Percentiles rank a stretch among this genome's conserved stretches.
phyloP scores from a whole-genome alignment of 108 stramenopile species.

The Cyclotella distinguenda region DNA sequence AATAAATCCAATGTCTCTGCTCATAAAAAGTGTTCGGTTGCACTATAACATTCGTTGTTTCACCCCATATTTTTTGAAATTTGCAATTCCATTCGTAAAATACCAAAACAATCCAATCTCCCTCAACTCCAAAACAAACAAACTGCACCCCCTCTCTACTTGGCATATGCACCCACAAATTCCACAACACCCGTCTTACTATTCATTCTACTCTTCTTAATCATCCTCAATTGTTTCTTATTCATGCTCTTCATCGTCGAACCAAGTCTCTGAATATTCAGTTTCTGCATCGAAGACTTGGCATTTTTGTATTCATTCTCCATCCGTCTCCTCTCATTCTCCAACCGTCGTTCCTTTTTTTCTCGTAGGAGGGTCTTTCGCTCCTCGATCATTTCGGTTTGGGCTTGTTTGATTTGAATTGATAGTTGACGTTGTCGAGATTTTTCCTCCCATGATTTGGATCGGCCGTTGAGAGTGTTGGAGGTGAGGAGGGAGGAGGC shows the following conservation, averaged over 20 bases:
- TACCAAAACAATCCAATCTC: too few species aligned
- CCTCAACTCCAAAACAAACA: too few species aligned
- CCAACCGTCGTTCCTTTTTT: slow-evolving; percentile 75
- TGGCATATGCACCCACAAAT: slow-evolving; percentile 81
- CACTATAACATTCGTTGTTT: too few species aligned
- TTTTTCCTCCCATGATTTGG: slow-evolving; percentile 63
- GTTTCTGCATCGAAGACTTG: slow-evolving; percentile 53
- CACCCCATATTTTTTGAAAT: too few species aligned
- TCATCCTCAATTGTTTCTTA: slow-evolving; percentile 93
- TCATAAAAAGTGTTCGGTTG: too few species aligned
- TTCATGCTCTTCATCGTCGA: slow-evolving; percentile 90
- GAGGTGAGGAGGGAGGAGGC: slow-evolving; percentile 74
- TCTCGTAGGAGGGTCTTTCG: slow-evolving; percentile 36
- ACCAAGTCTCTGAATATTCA: slow-evolving; percentile 66
- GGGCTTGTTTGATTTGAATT: slow-evolving; percentile 50
- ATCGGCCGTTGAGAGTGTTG: slow-evolving; percentile 59
- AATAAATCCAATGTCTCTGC: too few species aligned
- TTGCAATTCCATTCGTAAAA: too few species aligned
- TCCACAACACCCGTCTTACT: slow-evolving; percentile 90
- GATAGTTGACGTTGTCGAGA: slow-evolving; percentile 42
- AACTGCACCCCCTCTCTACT: slow-evolving; percentile 7
- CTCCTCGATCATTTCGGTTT: slow-evolving; percentile 64
- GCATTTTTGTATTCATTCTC: slow-evolving; percentile 82
- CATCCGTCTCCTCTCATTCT: slow-evolving; percentile 75
- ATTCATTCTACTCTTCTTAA: slow-evolving; percentile 95